phyloP scores from a whole-genome alignment of 441 rosid species.

The Populus hybrid region DNA sequence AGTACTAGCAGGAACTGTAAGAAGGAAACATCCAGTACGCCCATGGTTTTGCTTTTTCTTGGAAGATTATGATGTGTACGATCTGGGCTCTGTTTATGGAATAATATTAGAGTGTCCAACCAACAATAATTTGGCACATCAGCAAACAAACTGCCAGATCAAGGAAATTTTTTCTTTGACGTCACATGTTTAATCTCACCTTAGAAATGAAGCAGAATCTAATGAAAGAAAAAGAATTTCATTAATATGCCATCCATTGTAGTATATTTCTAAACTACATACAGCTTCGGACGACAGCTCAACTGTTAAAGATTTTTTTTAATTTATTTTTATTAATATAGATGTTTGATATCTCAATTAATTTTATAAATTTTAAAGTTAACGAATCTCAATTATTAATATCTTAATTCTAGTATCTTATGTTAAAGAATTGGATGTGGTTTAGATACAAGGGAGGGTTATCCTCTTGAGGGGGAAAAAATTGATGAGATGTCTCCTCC shows the following conservation, averaged over 20 bases:
- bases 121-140: neutral
- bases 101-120: conserved; percentile 12
- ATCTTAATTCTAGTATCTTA: too few relatives aligned
- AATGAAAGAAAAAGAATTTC: neutral
- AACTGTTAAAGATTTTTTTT: too few relatives aligned
- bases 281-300: too few relatives aligned
- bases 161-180: neutral
- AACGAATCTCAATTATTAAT: fast-evolving
- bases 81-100: neutral
- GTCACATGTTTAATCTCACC: conserved; percentile 28
- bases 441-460: too few relatives aligned
- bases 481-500: too few relatives aligned
- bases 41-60: conserved; percentile 31
- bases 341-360: fast-evolving
- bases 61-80: neutral
- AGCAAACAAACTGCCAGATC: neutral
- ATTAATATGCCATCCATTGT: too few relatives aligned
- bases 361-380: too few relatives aligned
- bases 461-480: fast-evolving
- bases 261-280: too few relatives aligned
- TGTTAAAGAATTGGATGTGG: too few relatives aligned
- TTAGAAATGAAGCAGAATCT: neutral
- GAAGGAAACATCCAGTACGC: conserved; percentile 27
- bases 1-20: conserved; percentile 5
- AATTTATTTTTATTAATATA: too few relatives aligned